Evolutionary conservation across 2,329 filamentous ascomycete genomes (phyloP), one percentile per base, ranked within the genome.

Genomic region (Tolypocladium sp.): DNA sequence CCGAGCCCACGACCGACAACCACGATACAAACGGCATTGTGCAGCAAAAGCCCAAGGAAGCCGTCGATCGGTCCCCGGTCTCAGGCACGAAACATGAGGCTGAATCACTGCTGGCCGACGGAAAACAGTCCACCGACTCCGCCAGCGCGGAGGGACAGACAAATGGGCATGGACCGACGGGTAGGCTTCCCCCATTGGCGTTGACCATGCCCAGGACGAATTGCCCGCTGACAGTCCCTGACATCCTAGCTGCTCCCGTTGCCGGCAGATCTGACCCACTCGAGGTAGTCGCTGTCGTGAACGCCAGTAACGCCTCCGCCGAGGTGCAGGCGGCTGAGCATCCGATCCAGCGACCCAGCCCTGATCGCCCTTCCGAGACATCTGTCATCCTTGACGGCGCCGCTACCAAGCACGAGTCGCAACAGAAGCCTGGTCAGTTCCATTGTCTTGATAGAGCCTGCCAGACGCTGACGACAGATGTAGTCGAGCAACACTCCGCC

Each of bases 351-450:
- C 59, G 20, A n/a, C 30, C 27, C 44, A 55, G 30, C 33, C 33
- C 55, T n/a, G 58, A 63, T n/a, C 44, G 49, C 13, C 42, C 51
- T 25, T 58, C 59, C 30, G 61, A 64, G 56, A 49, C 60, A 57
- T 56, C 52, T 2, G 35, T 30, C 40, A 40, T 49, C 7, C 37
- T 42, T 15, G 55, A 58, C 41, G 57, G 55, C 40, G 37, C 56
- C 20, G 54, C 53, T 52, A n/a, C 40, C 20, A 62, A 63, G 35
- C 55, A 41, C 22, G 63, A 58, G 30, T 53, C 42, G n/a, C 46
- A 40, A 37, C 58, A 56, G 17, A 63, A 62, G 35, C 40, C 57
- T 56, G 56, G 66, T 67, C 54, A 62, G 62, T 44, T 54, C 42
- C 9, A 12, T 33, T n/a, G 40, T 49, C 37, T 40, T 20, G 20